Evolutionary conservation across 768 basidiomycete species (phyloP), one percentile per base, ranked within the genome.

Genomic region (Tylopilus sp.): DNA sequence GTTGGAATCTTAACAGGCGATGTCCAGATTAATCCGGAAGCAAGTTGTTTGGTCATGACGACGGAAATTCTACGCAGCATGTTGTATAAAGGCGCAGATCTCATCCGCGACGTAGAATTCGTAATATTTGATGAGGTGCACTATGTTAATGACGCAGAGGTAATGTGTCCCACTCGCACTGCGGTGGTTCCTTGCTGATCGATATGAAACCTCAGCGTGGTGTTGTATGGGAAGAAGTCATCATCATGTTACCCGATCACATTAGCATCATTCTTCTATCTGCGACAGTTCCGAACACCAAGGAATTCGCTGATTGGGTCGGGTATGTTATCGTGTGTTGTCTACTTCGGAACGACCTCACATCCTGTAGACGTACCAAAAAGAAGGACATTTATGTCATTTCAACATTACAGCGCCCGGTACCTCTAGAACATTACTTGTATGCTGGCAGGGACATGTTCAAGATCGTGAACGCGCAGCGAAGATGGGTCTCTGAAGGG

Each of bases 101-200:
- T 99, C 21, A 99, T 99, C 61, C 84, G 97, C 30, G 97, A 99
- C 69, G 96, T 99, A 45, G 97, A 99, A 68, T 99, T 98, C 67
- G 97, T 99, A 22, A 97, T 99, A 55, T 99, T 99, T 65, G 97
- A 99, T 66, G 97, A 99, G 67, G 97, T 99, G 28, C 97, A 99
- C 72, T 99, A 99, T 70, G 95, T 99, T 48, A 99, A 98, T 65
- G 97, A 99, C 68, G 89, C 92, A 16, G 97, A 99, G 86, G 96
- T 96, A 52, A 62, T 46, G 65, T 61, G 34, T 55, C 31, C 50
- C 45, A 52, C 50, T 41, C 45, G n/a, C 47, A 24, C 41, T 44
- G 44, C 41, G 30, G 24, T 26, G 33, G 19, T 43, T 17, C 47
- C 25, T 40, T 44, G 6, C 44, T 68, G 38, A 68, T 57, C 31